A percentile compares a stretch with the other conserved stretches of the same genome.
Conservation (phyloP, 2,329 filamentous ascomycete genomes). For the Calonectria multiphialidica region DNA sequence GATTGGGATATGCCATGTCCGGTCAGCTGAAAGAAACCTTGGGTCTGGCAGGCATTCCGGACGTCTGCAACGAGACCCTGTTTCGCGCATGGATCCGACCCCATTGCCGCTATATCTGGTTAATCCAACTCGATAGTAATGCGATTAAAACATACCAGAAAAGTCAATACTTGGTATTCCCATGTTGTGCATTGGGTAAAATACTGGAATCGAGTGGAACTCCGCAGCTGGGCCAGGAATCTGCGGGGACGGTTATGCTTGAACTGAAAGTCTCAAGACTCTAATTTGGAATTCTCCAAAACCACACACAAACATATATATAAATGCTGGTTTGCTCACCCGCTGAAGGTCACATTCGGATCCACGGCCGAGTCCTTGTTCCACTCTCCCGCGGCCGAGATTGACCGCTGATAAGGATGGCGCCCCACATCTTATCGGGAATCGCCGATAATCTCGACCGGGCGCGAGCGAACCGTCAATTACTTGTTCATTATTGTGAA, state of each 20-base stretch:
- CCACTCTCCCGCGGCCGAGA: background rate
- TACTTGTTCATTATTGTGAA: background rate
- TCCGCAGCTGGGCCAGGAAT: background rate
- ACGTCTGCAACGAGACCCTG: slow-evolving; percentile 2
- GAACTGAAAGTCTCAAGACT: no score
- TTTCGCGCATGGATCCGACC: background rate
- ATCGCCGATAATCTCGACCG: background rate
- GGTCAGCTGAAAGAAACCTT: slow-evolving; percentile 26
- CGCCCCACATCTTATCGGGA: background rate
- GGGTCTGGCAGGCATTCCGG: slow-evolving; percentile 4
- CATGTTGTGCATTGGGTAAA: background rate
- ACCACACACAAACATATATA: background rate
- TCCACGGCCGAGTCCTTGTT: background rate
- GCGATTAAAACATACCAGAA: background rate
- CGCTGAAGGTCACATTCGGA: background rate
- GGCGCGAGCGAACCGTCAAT: background rate
- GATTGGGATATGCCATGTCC: slow-evolving; percentile 19
- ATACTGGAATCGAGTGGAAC: background rate
- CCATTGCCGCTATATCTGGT: background rate
- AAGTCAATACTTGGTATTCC: slow-evolving; percentile 21
- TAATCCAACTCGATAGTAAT: background rate
- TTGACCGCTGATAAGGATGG: background rate
- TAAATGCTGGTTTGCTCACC: background rate
- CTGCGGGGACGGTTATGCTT: no score
- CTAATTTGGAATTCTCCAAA: background rate